Conservation (phyloP, 2,329 filamentous ascomycete genomes). For the Nothophoma quercina region DNA sequence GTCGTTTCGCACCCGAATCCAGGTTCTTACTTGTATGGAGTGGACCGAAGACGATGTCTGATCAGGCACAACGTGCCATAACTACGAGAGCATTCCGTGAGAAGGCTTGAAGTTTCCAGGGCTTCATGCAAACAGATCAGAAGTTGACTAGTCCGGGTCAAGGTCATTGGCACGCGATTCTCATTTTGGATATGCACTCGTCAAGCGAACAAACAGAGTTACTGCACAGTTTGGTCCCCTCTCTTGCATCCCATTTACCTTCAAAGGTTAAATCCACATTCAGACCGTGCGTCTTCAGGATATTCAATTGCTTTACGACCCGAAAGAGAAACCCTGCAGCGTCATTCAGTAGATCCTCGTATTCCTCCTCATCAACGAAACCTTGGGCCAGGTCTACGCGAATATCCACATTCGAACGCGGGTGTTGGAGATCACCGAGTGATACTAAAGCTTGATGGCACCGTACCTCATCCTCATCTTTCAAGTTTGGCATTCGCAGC, state of each 20-base stretch:
- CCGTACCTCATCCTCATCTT: neutral
- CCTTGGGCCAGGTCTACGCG: constrained; percentile 3
- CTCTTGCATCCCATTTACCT: neutral
- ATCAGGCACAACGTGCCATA: too few species aligned
- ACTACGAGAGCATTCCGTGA: too few species aligned
- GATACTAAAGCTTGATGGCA: neutral
- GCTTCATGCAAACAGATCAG: too few species aligned
- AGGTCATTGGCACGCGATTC: neutral
- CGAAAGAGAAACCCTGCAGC: neutral
- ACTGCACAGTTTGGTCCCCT: neutral
- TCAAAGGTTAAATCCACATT: neutral
- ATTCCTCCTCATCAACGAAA: neutral
- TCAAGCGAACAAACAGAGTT: neutral
- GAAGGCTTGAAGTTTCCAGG: too few species aligned
- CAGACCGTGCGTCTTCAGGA: neutral
- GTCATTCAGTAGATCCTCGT: neutral
- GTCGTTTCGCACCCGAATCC: neutral
- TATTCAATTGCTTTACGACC: neutral
- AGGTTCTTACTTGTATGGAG: neutral
- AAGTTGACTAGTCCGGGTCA: too few species aligned
- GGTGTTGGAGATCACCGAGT: neutral
- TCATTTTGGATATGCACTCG: neutral
- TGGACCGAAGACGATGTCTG: too few species aligned
- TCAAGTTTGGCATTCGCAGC: neutral
- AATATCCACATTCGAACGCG: neutral